Conservation (phyloP, 2,329 filamentous ascomycete species). For the Clarireedia homoeocarpa region DNA sequence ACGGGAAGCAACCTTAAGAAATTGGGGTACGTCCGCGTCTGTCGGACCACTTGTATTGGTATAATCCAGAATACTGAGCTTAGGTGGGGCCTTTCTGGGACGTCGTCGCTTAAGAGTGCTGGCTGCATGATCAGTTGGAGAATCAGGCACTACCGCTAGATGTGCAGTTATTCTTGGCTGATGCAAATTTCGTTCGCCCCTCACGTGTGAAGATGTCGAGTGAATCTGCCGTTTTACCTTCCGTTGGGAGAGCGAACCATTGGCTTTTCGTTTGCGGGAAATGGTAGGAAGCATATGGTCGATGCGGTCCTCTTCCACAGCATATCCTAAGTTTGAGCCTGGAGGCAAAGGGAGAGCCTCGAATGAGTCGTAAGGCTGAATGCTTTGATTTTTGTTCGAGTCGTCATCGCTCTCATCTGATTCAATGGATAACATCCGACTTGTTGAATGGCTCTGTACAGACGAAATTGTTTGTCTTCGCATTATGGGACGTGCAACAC, state of each 20-base stretch:
- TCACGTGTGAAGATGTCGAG: conserved; percentile 7
- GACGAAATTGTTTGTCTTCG: background rate
- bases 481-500: conserved; percentile 25
- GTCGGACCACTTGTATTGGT: conserved; percentile 29
- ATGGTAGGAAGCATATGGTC: conserved; percentile 29
- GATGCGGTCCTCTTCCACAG: conserved; percentile 27
- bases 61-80: conserved; percentile 54
- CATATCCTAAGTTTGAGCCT: conserved; percentile 17
- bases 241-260: background rate
- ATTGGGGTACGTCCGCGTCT: conserved; percentile 37
- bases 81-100: conserved; percentile 31
- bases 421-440: conserved; percentile 1
- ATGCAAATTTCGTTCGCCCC: conserved; percentile 1
- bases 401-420: conserved; percentile 24
- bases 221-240: conserved; percentile 14
- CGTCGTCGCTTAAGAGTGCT: background rate
- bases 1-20: conserved; percentile 54
- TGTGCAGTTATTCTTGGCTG: conserved; percentile 27
- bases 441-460: background rate
- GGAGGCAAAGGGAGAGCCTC: conserved; percentile 15
- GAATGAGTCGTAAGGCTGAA: background rate
- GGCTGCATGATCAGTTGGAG: background rate
- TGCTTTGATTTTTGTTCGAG: conserved; percentile 4
- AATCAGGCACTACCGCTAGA: conserved; percentile 1
- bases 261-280: conserved; percentile 17